Conservation (phyloP, 495 filamentous ascomycete genomes). For the Penicillium daleae region DNA sequence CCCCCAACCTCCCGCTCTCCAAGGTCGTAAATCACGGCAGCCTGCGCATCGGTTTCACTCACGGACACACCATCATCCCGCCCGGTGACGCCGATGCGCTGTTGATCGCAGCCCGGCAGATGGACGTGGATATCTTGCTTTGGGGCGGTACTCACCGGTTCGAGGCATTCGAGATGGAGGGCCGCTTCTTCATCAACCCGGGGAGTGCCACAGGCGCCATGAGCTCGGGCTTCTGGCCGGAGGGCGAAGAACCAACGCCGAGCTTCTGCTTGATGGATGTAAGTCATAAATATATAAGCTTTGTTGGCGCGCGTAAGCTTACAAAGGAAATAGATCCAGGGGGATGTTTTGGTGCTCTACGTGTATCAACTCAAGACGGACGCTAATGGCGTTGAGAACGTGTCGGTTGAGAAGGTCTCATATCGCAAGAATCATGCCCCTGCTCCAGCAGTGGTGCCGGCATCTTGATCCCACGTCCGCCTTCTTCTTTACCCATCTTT, state of each 20-base stretch:
- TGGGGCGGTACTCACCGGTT: constrained; percentile 98
- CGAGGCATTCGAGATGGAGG: constrained; percentile 98
- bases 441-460: constrained; percentile 30
- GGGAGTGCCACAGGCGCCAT: constrained; percentile 91
- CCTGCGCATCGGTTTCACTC: constrained; percentile 92
- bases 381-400: constrained; percentile 84
- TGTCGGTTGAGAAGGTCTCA: constrained; percentile 96
- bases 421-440: constrained; percentile 77
- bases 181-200: constrained; percentile 97
- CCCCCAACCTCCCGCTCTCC: constrained; percentile 83
- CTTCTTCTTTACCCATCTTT: background rate
- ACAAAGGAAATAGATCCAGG: constrained; percentile 73
- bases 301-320: background rate
- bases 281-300: no score
- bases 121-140: constrained; percentile 95
- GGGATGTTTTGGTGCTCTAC: constrained; percentile 93
- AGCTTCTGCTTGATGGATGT: constrained; percentile 99
- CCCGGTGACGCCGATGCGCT: constrained; percentile 88
- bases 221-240: constrained; percentile 69
- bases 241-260: constrained; percentile 81
- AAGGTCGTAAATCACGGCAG: constrained; percentile 95
- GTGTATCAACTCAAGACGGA: constrained; percentile 96
- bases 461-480: background rate
- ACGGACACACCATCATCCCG: constrained; percentile 93
- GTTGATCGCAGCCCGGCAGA: constrained; percentile 88